Conservation (phyloP, 176 grass and related monocot species). For the Bolboschoenus planiculmis region DNA sequence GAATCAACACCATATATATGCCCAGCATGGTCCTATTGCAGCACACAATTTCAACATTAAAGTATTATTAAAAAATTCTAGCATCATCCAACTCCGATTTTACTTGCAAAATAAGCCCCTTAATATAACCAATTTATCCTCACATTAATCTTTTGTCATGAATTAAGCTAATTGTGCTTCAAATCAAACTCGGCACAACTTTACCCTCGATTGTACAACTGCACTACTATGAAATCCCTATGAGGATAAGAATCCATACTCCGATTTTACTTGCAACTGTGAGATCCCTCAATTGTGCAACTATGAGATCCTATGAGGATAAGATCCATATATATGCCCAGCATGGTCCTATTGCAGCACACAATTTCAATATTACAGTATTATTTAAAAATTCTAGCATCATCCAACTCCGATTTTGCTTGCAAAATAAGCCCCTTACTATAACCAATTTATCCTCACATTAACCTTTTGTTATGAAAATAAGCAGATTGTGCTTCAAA, state of each 20-base stretch:
- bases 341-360: conserved; percentile 85
- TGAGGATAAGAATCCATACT: background rate
- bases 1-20: conserved; percentile 98
- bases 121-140: background rate
- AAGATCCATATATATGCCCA: conserved; percentile 95
- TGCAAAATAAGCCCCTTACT: background rate
- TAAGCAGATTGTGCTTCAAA: background rate
- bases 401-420: background rate
- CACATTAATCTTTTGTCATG: background rate
- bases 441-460: background rate
- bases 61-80: background rate
- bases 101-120: background rate
- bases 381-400: background rate
- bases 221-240: background rate
- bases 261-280: too few species aligned
- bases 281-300: too few species aligned
- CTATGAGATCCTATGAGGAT: too few species aligned
- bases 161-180: background rate
- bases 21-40: conserved; percentile 93
- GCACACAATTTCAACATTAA: conserved; percentile 37
- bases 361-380: conserved; percentile 30
- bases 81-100: background rate
- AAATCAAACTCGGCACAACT: background rate
- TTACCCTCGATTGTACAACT: background rate
- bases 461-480: background rate